Evolutionary conservation across 805 yeast genomes (phyloP).

Genomic region (Nakazawaea anatomiae): DNA sequence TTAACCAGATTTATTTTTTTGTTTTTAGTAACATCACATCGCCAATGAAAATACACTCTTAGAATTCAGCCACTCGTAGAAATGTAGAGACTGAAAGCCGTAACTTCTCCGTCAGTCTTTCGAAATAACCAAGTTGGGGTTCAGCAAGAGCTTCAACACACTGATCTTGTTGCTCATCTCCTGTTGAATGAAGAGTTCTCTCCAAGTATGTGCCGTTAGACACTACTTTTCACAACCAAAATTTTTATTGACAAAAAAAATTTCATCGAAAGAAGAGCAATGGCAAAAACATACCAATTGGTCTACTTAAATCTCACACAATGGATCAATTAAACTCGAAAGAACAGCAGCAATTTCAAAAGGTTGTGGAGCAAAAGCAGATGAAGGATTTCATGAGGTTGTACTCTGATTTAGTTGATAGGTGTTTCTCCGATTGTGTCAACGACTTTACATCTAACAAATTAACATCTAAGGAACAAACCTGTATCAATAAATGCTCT

Average conservation of each 20-base stretch:
- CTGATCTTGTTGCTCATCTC: too few relatives aligned
- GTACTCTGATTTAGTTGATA: slow-evolving; percentile 90
- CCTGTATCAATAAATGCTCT: slow-evolving; percentile 86
- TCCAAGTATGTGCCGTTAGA: not conserved
- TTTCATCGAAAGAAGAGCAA: slow-evolving; percentile 3
- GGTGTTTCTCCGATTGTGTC: slow-evolving; percentile 97
- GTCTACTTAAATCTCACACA: slow-evolving; percentile 15
- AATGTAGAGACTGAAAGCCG: too few relatives aligned
- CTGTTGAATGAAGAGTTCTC: too few relatives aligned
- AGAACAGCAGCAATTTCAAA: slow-evolving; percentile 96
- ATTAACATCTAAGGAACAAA: slow-evolving; percentile 76
- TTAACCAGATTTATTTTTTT: too few relatives aligned
- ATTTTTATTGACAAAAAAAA: not conserved
- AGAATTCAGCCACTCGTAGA: too few relatives aligned
- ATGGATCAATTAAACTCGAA: slow-evolving; percentile 95
- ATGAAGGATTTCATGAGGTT: slow-evolving; percentile 98
- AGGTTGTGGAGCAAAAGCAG: slow-evolving; percentile 92
- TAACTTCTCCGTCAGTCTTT: too few relatives aligned
- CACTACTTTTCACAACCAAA: not conserved
- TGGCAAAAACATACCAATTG: not conserved
- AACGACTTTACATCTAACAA: slow-evolving; percentile 94
- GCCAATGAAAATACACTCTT: too few relatives aligned
- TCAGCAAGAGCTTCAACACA: too few relatives aligned
- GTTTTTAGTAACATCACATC: too few relatives aligned
- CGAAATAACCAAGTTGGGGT: too few relatives aligned